A percentile compares a stretch with the other conserved stretches of the same genome.
Evolutionary conservation across 2,329 filamentous ascomycete genomes (phyloP).

Genomic region (Aspergillus quadricinctus): DNA sequence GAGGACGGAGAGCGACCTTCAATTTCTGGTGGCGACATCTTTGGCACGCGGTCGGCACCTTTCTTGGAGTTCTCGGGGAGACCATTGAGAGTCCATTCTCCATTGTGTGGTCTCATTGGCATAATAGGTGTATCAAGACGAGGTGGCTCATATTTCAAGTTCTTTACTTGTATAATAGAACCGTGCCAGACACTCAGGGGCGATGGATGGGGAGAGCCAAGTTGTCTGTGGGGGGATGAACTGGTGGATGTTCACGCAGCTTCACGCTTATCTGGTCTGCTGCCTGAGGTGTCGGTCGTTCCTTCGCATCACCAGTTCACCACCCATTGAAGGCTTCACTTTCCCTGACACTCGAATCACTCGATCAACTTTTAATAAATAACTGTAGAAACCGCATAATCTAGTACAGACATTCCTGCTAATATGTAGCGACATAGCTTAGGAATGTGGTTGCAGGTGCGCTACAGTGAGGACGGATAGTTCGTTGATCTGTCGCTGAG

Average conservation of each 20-base stretch:
- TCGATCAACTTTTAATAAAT: background rate
- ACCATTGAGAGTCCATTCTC: background rate
- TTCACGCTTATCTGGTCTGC: background rate
- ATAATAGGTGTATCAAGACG: background rate
- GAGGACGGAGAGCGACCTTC: constrained; percentile 11
- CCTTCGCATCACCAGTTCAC: too few relatives aligned
- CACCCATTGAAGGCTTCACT: background rate
- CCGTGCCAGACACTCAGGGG: background rate
- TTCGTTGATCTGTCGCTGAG: too few relatives aligned
- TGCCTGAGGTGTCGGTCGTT: background rate
- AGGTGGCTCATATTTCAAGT: background rate
- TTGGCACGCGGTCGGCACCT: constrained; percentile 20
- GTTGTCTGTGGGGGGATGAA: background rate
- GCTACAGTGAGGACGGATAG: too few relatives aligned
- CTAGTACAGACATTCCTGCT: too few relatives aligned
- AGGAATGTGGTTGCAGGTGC: too few relatives aligned
- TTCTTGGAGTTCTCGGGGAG: background rate
- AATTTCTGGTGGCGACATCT: constrained; percentile 26
- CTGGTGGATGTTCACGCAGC: too few relatives aligned
- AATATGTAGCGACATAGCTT: too few relatives aligned
- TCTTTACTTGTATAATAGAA: background rate
- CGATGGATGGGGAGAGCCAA: background rate
- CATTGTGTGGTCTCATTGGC: background rate
- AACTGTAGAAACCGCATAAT: too few relatives aligned
- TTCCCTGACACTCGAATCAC: background rate